These are phyloP conservation scores for Naganishia friedmannii DNA, from an alignment of 768 basidiomycete species.

Conservation along the genomic window DNA sequence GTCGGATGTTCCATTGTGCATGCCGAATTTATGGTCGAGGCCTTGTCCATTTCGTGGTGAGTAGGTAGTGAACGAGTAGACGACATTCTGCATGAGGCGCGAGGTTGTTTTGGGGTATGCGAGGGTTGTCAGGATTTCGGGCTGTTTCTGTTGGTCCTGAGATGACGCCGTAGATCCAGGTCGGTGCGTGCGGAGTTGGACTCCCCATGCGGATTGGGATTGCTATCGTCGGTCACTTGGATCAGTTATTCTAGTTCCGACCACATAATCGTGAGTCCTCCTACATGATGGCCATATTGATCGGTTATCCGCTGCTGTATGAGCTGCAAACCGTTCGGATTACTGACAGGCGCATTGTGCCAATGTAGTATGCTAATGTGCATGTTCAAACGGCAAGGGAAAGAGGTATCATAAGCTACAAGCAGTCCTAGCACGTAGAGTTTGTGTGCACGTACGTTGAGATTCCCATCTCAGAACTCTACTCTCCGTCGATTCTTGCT, in stretches of 20 bases:
- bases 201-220: constrained; percentile 1
- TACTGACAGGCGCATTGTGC: constrained; percentile 12
- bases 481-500: background rate
- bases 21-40: background rate
- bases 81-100: constrained; percentile 7
- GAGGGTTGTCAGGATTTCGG: constrained; percentile 14
- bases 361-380: constrained; percentile 1
- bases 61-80: constrained; percentile 21
- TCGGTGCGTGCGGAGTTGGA: constrained; percentile 8
- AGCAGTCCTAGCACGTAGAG: background rate
- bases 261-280: background rate
- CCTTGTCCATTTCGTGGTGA: background rate
- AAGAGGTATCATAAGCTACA: background rate
- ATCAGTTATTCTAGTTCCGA: background rate
- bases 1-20: background rate
- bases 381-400: too few species aligned
- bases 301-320: constrained; percentile 19
- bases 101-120: background rate
- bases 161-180: background rate
- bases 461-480: background rate
- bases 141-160: constrained; percentile 8
- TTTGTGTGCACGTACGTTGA: constrained; percentile 1
- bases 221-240: background rate
- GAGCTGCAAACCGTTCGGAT: constrained; percentile 10
- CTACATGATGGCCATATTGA: constrained; percentile 14